phyloP scores from a whole-genome alignment of 2,329 filamentous ascomycete genomes.

The Fusarium coffeatum region DNA sequence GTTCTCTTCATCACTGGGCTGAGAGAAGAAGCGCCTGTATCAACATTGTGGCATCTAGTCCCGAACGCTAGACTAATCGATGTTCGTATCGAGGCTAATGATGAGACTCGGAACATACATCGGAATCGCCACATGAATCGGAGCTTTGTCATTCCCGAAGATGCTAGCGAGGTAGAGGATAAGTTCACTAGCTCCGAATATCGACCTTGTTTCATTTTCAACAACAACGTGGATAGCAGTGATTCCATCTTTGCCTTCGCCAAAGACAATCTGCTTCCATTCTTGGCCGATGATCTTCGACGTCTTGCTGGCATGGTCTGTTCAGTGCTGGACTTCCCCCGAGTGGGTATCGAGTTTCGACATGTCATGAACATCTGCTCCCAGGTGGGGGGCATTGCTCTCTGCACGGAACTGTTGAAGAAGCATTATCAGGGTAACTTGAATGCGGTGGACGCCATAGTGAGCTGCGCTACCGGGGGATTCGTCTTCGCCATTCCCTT shows the following conservation, averaged over 20 bases:
- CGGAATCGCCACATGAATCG: conserved; percentile 40
- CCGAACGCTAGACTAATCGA: conserved; percentile 65
- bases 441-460: conserved; percentile 59
- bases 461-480: conserved; percentile 68
- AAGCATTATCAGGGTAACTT: conserved; percentile 60
- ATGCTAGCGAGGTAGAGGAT: background rate
- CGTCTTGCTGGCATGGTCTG: conserved; percentile 63
- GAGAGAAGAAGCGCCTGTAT: conserved; percentile 69
- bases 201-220: conserved; percentile 60
- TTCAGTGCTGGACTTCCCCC: conserved; percentile 62
- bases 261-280: conserved; percentile 55
- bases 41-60: conserved; percentile 65
- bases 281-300: conserved; percentile 59
- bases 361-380: conserved; percentile 68
- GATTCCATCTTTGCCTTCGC: conserved; percentile 57
- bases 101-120: conserved; percentile 53
- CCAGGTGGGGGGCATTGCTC: conserved; percentile 59
- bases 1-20: conserved; percentile 72
- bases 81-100: conserved; percentile 58
- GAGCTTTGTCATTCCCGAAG: fast-evolving
- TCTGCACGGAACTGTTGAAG: conserved; percentile 64
- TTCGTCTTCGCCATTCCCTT: conserved; percentile 66
- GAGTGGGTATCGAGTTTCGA: conserved; percentile 63
- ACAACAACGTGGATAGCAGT: conserved; percentile 60
- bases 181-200: conserved; percentile 41